A percentile compares a stretch with the other conserved stretches of the same genome.
phyloP scores from a whole-genome alignment of 2,329 filamentous ascomycete species.

The Emericellopsis cladophorae region DNA sequence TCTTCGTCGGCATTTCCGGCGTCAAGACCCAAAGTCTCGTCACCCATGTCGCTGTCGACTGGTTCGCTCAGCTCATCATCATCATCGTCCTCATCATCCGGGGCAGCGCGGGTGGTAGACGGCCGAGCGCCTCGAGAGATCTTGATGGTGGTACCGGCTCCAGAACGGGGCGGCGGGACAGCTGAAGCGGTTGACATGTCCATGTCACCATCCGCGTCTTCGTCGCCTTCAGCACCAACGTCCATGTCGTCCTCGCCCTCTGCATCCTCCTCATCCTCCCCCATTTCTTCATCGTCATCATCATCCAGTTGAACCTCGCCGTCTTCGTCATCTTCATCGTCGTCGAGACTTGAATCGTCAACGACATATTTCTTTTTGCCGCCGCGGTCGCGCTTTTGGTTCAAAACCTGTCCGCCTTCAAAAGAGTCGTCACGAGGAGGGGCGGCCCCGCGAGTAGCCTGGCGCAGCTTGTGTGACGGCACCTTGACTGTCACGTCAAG shows the following conservation, averaged over 20 bases:
- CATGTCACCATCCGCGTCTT: conserved; percentile 26
- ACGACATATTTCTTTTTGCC: conserved; percentile 49
- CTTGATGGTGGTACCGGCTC: conserved; percentile 27
- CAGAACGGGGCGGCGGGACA: conserved; percentile 9
- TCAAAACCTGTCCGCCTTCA: conserved; percentile 31
- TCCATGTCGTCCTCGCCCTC: conserved; percentile 20
- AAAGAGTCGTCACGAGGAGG: conserved; percentile 20
- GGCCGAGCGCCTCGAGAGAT: conserved; percentile 19
- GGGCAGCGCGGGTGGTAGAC: conserved; percentile 7
- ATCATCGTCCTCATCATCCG: conserved; percentile 12
- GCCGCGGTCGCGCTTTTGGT: conserved; percentile 38
- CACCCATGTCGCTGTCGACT: conserved; percentile 32
- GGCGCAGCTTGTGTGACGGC: conserved; percentile 36
- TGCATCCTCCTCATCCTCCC: conserved; percentile 21
- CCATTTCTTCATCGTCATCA: conserved; percentile 26
- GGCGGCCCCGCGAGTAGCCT: conserved; percentile 28
- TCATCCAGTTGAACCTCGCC: conserved; percentile 22
- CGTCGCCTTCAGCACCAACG: conserved; percentile 26
- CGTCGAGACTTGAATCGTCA: conserved; percentile 34
- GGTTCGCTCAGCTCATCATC: conserved; percentile 44
- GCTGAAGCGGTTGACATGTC: conserved; percentile 11
- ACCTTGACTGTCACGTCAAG: conserved; percentile 34
- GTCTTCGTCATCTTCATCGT: conserved; percentile 27
- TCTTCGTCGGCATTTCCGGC: conserved; percentile 33
- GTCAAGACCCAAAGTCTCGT: conserved; percentile 22